Evolutionary conservation across 805 yeast genomes (phyloP).

Genomic region (Babjeviella inositovora): DNA sequence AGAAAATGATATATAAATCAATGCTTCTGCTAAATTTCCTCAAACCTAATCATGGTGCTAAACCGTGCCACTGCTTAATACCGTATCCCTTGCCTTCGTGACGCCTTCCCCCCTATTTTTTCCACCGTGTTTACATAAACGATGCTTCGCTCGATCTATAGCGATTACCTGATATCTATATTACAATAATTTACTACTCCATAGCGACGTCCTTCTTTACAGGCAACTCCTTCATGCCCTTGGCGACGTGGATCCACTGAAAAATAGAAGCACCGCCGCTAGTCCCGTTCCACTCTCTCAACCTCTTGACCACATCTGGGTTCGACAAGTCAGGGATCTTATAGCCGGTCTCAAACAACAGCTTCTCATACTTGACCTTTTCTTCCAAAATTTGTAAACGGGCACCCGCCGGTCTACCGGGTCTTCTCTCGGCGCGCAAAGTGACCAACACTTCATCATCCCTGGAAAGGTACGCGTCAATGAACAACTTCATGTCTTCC

Average conservation of each 20-base stretch:
- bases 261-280: conserved; percentile 61
- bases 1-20: no score
- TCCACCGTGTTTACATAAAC: no score
- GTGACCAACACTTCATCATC: conserved; percentile 63
- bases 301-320: conserved; percentile 33
- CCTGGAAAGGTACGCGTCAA: conserved; percentile 46
- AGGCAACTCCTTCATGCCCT: conserved; percentile 11
- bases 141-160: no score
- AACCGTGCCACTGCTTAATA: no score
- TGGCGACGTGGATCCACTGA: conserved; percentile 23
- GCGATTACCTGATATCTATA: no score
- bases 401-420: conserved; percentile 74
- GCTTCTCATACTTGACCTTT: conserved; percentile 40
- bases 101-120: no score
- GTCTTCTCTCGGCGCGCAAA: conserved; percentile 47
- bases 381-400: conserved; percentile 55
- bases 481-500: conserved; percentile 44
- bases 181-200: no score
- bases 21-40: no score
- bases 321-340: conserved; percentile 60
- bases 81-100: no score
- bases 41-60: no score
- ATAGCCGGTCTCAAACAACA: conserved; percentile 53
- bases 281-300: conserved; percentile 71
- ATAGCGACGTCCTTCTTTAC: no score